Percentiles rank a stretch among this genome's conserved stretches.
Evolutionary conservation across 2,329 filamentous ascomycete genomes (phyloP).

Genomic region (Curvularia lunata): DNA sequence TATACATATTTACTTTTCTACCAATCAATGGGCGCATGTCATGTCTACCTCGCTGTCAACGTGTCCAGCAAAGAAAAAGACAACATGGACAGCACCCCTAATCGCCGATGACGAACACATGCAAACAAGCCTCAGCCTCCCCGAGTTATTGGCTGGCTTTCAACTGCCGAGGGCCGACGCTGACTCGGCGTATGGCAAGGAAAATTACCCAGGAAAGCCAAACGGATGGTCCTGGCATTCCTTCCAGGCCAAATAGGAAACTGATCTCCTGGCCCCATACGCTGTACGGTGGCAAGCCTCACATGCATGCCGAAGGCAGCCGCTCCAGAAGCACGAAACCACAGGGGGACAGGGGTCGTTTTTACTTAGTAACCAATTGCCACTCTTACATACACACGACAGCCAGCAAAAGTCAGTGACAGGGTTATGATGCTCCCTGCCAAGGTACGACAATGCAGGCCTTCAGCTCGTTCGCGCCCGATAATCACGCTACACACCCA

Average conservation of each 20-base stretch:
- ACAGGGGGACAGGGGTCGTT: background rate
- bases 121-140: background rate
- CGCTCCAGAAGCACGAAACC: background rate
- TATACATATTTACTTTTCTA: background rate
- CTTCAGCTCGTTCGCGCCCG: background rate
- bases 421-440: background rate
- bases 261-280: background rate
- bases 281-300: background rate
- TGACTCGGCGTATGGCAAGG: conserved; percentile 5
- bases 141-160: conserved; percentile 2
- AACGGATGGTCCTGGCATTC: conserved; percentile 4
- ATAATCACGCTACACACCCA: background rate
- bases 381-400: background rate
- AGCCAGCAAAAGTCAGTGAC: background rate
- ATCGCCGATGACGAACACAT: background rate
- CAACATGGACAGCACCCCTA: background rate
- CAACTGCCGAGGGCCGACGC: background rate
- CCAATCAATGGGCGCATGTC: background rate
- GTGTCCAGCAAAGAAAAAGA: background rate
- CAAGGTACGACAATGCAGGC: background rate
- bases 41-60: background rate
- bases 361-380: background rate
- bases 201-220: background rate
- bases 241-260: conserved; percentile 1
- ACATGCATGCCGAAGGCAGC: background rate